phyloP scores from a whole-genome alignment of 2,329 filamentous ascomycete species.

The Madurella mycetomatis region DNA sequence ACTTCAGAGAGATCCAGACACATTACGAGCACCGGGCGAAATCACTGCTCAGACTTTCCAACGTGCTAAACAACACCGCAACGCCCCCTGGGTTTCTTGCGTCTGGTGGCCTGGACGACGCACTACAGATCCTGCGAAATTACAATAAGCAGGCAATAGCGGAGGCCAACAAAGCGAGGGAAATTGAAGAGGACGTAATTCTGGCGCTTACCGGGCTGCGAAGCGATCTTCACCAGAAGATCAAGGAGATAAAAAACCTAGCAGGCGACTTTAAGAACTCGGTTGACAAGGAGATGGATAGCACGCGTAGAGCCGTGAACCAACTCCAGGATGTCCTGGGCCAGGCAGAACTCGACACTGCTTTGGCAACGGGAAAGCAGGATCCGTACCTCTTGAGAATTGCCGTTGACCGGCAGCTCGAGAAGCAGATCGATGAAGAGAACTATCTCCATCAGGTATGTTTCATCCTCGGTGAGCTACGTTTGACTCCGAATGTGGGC shows the following conservation, averaged over 20 bases:
- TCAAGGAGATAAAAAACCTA: constrained; percentile 94
- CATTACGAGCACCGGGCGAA: constrained; percentile 87
- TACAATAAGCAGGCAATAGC: constrained; percentile 77
- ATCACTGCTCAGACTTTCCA: constrained; percentile 74
- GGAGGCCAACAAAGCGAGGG: constrained; percentile 82
- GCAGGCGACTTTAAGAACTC: constrained; percentile 96
- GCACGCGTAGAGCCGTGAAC: constrained; percentile 72
- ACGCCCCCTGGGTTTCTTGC: constrained; percentile 72
- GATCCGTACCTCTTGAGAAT: constrained; percentile 88
- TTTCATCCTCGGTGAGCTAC: constrained; percentile 1
- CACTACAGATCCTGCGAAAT: constrained; percentile 70
- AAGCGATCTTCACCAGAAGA: constrained; percentile 88
- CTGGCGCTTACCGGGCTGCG: constrained; percentile 78
- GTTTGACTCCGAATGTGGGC: background rate
- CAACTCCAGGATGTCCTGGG: constrained; percentile 77
- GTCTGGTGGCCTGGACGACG: constrained; percentile 82
- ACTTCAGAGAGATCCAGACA: constrained; percentile 86
- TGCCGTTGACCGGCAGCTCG: constrained; percentile 82
- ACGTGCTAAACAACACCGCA: constrained; percentile 74
- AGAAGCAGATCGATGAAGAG: constrained; percentile 91
- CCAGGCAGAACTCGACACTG: constrained; percentile 72
- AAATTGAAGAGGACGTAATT: constrained; percentile 90
- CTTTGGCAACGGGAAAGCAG: constrained; percentile 73
- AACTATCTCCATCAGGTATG: constrained; percentile 89
- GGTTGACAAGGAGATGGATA: constrained; percentile 91